A percentile compares a stretch with the other conserved stretches of the same genome.
Evolutionary conservation across 2,329 filamentous ascomycete genomes (phyloP).

Genomic region (Trematosphaeria pertusa): DNA sequence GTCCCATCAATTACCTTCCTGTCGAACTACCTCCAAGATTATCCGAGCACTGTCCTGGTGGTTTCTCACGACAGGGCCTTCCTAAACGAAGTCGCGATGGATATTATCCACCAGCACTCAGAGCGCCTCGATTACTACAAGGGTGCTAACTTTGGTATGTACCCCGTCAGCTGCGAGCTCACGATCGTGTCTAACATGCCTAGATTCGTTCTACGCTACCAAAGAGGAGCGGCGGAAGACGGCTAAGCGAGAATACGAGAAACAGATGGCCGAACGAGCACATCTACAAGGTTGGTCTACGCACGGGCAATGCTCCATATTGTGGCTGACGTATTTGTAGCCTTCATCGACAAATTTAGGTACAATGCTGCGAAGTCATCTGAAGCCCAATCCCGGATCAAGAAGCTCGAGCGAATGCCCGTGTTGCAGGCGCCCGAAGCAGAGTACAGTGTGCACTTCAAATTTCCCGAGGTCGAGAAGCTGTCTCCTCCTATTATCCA

Average conservation of each 20-base stretch:
- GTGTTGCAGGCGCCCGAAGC: conserved; percentile 87
- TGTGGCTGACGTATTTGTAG: conserved; percentile 39
- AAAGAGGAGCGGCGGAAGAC: conserved; percentile 97
- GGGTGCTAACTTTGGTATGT: conserved; percentile 81
- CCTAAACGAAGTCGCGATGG: conserved; percentile 98
- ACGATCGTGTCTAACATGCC: conserved; percentile 13
- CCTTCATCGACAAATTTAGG: conserved; percentile 99
- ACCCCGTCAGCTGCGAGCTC: conserved; percentile 2
- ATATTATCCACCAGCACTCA: conserved; percentile 98
- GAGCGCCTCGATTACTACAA: conserved; percentile 98
- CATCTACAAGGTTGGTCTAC: conserved; percentile 73
- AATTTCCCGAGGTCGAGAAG: conserved; percentile 97
- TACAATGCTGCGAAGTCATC: conserved; percentile 99
- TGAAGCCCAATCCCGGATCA: conserved; percentile 97
- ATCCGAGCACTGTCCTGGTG: conserved; percentile 93
- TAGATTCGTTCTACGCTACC: conserved; percentile 92
- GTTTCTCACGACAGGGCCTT: conserved; percentile 99
- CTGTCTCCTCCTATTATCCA: conserved; percentile 97
- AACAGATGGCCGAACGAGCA: conserved; percentile 91
- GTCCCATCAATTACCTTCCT: conserved; percentile 99
- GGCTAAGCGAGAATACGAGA: conserved; percentile 96
- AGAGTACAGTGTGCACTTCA: conserved; percentile 96
- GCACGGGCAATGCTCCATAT: conserved; percentile 1
- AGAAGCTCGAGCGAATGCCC: conserved; percentile 98
- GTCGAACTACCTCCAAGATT: conserved; percentile 90